Evolutionary conservation across 306 rosid genomes (phyloP), one percentile per base, ranked within the genome.

Genomic region (Sicyos baderoa): DNA sequence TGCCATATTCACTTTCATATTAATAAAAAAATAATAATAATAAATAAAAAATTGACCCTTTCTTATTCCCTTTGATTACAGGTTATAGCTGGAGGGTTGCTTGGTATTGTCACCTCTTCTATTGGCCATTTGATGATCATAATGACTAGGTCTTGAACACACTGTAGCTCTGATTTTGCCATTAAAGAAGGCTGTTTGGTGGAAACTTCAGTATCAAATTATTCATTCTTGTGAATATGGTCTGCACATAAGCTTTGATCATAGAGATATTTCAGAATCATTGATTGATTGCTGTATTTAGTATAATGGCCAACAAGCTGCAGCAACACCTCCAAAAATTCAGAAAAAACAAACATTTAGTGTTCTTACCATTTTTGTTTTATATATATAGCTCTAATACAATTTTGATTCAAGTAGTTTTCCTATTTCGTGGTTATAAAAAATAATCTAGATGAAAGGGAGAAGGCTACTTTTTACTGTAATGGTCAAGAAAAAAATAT

Each of bases 51-150:
- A 29, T 29, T 29, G 35, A 29, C 35, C 35, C 35, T 29, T 29
- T 29, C 35, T 29, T 29, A 66, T 66, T 49, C 49, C 52, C 49
- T 73, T 76, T 65, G 72, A 35, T 72, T 83, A 77, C 94, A 93
- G 99, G 99, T 93, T 12, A 49, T 90, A 81, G 97, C 94, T 4
- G 97, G 99, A 72, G 80, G 84, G 14, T 70, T 86, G 73, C 96
- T 93, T 68, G 99, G 99, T 44, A 54, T 85, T 27, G 4, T 70
- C 72, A 90, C 96, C 9, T 88, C 88, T 55, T 25, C 60, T 47
- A 73, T 82, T 42, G 96, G 94, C 52, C 83, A 77, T 80, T 62
- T 90, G 84, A 70, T 90, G 82, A 75, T 88, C 59, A 71, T 76
- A 40, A 8, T 86, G 71, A 56, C 58, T 19, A 68, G 29, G 62